Evolutionary conservation across 495 filamentous ascomycete species (phyloP), one percentile per base, ranked within the genome.

Genomic region (Cudoniella acicularis): DNA sequence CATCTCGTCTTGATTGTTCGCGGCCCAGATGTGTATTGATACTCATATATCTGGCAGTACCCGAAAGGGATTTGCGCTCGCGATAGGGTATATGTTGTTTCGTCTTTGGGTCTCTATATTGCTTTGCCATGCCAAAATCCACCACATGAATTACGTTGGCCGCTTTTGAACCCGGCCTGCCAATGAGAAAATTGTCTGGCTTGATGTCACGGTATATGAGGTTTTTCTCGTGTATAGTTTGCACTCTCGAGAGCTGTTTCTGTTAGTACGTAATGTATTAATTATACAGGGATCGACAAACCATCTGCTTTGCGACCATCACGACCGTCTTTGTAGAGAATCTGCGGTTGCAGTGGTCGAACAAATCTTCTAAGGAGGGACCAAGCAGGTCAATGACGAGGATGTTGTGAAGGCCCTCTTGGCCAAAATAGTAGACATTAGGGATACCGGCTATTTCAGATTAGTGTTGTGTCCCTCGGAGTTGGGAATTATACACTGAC

Each of bases 301-400:
- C 92, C 94, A 99, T 99, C 70, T 99, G 94, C 76, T 99, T 99
- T 22, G 94, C 94, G 27, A 99, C 93, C 94, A 99, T 98, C 16
- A 97, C 93, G 3, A 96, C 92, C 0, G 94, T 99, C 83, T 99
- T 99, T 64, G 89, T 91, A 2, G 89, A 85, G 76, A 99, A 99
- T 64, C 92, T 85, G 64, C 94, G 82, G 72, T 93, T 94, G 78
- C 94, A 99, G 71, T 94, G 93, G 67, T 99, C 94, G 71, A 99
- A 99, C 0, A 99, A 84, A 71, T 99, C 94, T 72, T 99, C 94
- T 26, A 99, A 80, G 65, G 91, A 96, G 25, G 95, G 93, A 21
- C 94, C 94, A 13, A 99, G 87, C 20, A 99, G 83, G 73, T 99
- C 94, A 66, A 99, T 99, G 54, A 99, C 94, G 1, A 99, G 85